These are phyloP conservation scores for Xerocomellus intermedius DNA, from an alignment of 768 basidiomycete species.

Conservation along the genomic window DNA sequence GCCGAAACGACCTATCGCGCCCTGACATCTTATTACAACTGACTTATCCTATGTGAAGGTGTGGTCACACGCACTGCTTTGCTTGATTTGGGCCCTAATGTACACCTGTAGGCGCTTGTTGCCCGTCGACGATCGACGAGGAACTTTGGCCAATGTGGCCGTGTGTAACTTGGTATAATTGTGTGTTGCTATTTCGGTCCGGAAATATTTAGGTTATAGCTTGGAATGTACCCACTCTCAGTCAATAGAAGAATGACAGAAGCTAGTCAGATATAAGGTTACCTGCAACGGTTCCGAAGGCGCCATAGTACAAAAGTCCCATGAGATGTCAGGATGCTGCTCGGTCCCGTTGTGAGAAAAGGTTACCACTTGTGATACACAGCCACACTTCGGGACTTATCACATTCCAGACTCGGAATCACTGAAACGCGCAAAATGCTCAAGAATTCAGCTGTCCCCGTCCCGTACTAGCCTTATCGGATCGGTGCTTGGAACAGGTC, in stretches of 20 bases:
- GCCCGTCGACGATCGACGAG: background rate
- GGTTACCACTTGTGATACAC: background rate
- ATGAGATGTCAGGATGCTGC: no score
- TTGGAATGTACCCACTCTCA: slow-evolving; percentile 3
- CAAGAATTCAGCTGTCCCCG: background rate
- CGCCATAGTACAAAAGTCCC: background rate
- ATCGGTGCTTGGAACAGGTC: background rate
- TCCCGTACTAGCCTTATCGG: background rate
- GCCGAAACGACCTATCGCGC: slow-evolving; percentile 28
- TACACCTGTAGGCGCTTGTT: background rate
- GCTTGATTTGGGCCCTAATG: background rate
- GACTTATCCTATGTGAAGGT: slow-evolving; percentile 7
- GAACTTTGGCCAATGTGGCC: background rate
- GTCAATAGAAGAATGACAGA: background rate
- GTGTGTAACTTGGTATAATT: slow-evolving; percentile 3
- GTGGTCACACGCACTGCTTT: background rate
- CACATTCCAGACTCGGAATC: background rate
- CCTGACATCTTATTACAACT: slow-evolving; percentile 21
- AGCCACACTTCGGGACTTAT: no score
- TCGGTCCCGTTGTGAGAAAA: no score
- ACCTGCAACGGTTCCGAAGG: background rate
- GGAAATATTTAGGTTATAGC: background rate
- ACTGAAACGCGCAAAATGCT: no score
- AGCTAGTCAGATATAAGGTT: background rate
- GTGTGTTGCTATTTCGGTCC: background rate